Conservation (phyloP, 257 asterid genomes). For the Solanum bulbocastanum region DNA sequence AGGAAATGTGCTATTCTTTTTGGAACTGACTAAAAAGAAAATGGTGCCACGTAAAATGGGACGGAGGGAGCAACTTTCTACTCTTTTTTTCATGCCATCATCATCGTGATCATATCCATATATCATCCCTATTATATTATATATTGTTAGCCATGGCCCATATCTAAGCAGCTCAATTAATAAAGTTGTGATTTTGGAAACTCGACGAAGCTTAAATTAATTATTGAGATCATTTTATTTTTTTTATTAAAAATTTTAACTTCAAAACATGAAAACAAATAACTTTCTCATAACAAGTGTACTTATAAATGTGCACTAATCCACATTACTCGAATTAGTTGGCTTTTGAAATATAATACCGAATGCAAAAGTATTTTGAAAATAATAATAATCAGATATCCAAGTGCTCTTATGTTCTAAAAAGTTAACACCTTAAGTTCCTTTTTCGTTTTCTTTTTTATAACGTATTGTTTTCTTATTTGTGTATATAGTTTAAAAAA, state of each 20-base stretch:
- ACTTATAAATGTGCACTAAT: background rate
- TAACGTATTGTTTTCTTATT: background rate
- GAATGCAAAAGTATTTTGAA: background rate
- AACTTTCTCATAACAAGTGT: too few relatives aligned
- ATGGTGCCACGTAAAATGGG: too few relatives aligned
- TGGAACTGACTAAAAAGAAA: too few relatives aligned
- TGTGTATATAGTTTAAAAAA: too few relatives aligned
- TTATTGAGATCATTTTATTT: too few relatives aligned
- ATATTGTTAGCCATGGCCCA: background rate
- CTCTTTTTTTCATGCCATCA: background rate
- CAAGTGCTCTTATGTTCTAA: background rate
- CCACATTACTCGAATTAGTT: background rate
- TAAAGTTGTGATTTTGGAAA: background rate
- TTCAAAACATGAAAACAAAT: too few relatives aligned
- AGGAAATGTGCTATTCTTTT: too few relatives aligned
- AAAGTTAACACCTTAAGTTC: too few relatives aligned
- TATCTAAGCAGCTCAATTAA: background rate
- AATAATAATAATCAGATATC: too few relatives aligned
- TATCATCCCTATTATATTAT: too few relatives aligned
- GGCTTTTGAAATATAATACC: background rate
- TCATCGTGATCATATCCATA: background rate
- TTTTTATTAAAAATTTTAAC: too few relatives aligned
- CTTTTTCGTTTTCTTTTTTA: background rate
- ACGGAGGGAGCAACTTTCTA: background rate
- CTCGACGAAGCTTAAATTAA: background rate